Conservation (phyloP, 169 alveolate genomes). For the Neospora caninum region DNA sequence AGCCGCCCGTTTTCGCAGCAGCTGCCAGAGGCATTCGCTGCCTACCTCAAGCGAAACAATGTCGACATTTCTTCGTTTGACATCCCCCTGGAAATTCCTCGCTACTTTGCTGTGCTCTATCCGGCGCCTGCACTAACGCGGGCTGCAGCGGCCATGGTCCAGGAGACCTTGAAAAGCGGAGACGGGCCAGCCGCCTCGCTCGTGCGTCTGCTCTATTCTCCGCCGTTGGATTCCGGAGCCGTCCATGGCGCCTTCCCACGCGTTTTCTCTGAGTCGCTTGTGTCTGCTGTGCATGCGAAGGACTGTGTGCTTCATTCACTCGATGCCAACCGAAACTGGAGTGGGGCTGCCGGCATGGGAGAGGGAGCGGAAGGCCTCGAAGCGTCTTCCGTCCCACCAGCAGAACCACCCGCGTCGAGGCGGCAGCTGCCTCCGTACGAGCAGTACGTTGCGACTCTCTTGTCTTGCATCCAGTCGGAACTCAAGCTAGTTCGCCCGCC, state of each 20-base stretch:
- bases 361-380: not conserved
- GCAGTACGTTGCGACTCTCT: not conserved
- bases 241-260: not conserved
- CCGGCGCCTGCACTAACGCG: conserved; percentile 16
- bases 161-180: not conserved
- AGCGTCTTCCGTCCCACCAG: not conserved
- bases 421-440: not conserved
- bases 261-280: not conserved
- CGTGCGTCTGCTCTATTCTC: not conserved
- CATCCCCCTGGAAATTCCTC: not conserved
- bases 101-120: conserved; percentile 17
- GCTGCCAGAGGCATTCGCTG: not conserved
- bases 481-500: not conserved
- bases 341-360: not conserved
- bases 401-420: too few species aligned
- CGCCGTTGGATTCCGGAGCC: not conserved
- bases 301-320: conserved; percentile 3
- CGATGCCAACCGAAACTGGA: not conserved
- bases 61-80: not conserved
- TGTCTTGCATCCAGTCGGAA: conserved; percentile 15
- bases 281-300: not conserved
- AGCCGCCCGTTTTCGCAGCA: not conserved
- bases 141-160: not conserved
- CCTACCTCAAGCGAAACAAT: conserved; percentile 9
- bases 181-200: not conserved